These are phyloP conservation scores for Crucihimalaya himalaica DNA, from an alignment of 345 rosid species.

Conservation along the genomic window DNA sequence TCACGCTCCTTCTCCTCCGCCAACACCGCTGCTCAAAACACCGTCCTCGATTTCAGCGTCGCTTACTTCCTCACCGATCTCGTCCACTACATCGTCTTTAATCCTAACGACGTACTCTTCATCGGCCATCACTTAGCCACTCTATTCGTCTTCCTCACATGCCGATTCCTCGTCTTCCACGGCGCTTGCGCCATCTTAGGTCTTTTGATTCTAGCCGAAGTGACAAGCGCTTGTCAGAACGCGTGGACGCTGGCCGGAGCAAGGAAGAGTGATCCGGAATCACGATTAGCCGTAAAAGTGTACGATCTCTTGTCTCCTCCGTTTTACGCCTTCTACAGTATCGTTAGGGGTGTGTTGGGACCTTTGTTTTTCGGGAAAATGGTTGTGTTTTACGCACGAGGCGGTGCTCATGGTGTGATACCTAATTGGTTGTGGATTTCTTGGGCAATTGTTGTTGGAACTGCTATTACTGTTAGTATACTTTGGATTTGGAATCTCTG, in stretches of 20 bases:
- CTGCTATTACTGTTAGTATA: constrained; percentile 74
- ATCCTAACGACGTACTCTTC: constrained; percentile 78
- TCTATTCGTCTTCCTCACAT: constrained; percentile 81
- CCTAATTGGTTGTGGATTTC: constrained; percentile 92
- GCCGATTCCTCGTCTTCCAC: constrained; percentile 67
- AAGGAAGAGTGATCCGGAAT: constrained; percentile 54
- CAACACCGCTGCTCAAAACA: constrained; percentile 55
- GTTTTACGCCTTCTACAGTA: constrained; percentile 65
- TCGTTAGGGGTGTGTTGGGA: constrained; percentile 71
- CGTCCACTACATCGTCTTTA: constrained; percentile 73
- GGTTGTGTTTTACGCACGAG: constrained; percentile 55
- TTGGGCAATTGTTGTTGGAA: constrained; percentile 68
- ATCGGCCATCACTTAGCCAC: constrained; percentile 88
- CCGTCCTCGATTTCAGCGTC: constrained; percentile 75
- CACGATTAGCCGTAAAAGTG: constrained; percentile 50
- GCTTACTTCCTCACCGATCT: constrained; percentile 83
- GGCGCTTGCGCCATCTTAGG: constrained; percentile 73
- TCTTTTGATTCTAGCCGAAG: constrained; percentile 74
- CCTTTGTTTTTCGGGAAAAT: constrained; percentile 65
- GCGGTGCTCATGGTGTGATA: constrained; percentile 54
- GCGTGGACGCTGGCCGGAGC: constrained; percentile 78
- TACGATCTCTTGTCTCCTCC: constrained; percentile 65
- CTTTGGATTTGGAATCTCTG: constrained; percentile 84
- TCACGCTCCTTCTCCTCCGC: constrained; percentile 53
- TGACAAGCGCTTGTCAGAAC: constrained; percentile 91